Percentiles rank a stretch among this genome's conserved stretches.
These are phyloP conservation scores for Heterobasidion occidentale DNA, from an alignment of 1,284 basidiomycete species.

Conservation along the genomic window DNA sequence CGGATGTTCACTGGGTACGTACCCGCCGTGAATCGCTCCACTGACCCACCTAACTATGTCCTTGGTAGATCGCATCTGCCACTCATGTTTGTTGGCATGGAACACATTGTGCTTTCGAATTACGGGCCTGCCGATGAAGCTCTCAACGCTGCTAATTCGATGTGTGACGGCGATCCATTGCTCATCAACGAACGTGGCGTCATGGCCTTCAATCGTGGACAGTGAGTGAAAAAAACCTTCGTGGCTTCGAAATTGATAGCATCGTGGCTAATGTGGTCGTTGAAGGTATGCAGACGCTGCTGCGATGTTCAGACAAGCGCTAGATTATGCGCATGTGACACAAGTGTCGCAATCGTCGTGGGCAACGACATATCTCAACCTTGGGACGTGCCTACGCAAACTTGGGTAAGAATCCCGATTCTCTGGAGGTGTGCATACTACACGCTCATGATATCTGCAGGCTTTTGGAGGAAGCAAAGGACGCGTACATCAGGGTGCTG, in stretches of 20 bases:
- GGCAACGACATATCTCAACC: constrained; percentile 84
- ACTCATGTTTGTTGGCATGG: constrained; percentile 95
- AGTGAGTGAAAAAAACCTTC: not conserved
- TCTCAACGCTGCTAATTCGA: constrained; percentile 69
- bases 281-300: constrained; percentile 64
- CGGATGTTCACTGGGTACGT: constrained; percentile 87
- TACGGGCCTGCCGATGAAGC: constrained; percentile 81
- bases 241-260: too few relatives aligned
- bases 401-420: constrained; percentile 39
- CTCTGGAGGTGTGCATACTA: too few relatives aligned
- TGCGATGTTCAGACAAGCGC: constrained; percentile 61
- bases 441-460: constrained; percentile 27
- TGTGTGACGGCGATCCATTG: constrained; percentile 85
- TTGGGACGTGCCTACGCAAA: constrained; percentile 82
- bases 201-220: constrained; percentile 78
- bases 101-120: constrained; percentile 89
- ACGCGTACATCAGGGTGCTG: constrained; percentile 68
- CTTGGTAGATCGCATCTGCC: constrained; percentile 79
- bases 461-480: constrained; percentile 60
- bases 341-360: constrained; percentile 81
- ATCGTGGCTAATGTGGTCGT: not conserved
- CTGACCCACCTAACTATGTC: constrained; percentile 4
- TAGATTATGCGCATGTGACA: constrained; percentile 70
- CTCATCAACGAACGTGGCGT: constrained; percentile 91
- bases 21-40: not conserved